Conservation (phyloP, 345 rosid species). For the Euphorbia pulcherrima region DNA sequence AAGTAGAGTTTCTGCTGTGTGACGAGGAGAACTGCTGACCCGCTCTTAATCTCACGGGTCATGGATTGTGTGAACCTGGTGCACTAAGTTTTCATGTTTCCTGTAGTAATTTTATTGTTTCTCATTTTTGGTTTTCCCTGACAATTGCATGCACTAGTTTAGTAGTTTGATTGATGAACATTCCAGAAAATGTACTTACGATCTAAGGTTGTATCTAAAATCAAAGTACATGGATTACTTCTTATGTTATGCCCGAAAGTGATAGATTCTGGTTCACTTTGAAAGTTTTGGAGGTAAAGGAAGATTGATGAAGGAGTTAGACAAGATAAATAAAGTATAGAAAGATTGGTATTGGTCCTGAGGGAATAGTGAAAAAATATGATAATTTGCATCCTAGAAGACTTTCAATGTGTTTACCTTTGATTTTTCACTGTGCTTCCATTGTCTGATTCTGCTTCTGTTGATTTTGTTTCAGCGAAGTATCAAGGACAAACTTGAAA, state of each 20-base stretch:
- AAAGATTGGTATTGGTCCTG: neutral
- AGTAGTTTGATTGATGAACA: neutral
- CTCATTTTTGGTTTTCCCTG: neutral
- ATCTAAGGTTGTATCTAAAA: neutral
- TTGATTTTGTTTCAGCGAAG: constrained; percentile 56
- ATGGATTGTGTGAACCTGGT: neutral
- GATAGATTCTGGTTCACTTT: neutral
- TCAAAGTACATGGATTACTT: neutral
- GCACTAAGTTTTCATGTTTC: neutral
- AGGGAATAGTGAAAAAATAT: neutral
- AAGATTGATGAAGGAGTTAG: neutral
- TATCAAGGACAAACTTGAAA: constrained; percentile 73
- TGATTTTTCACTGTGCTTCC: neutral
- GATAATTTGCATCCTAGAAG: neutral
- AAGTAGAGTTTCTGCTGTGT: neutral
- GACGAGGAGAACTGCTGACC: neutral
- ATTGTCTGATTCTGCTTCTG: constrained; percentile 5
- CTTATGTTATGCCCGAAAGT: neutral
- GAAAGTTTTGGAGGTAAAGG: neutral
- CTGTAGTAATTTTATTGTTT: neutral
- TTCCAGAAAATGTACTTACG: neutral
- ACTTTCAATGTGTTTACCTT: neutral
- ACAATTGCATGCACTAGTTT: neutral
- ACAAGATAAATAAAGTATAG: neutral
- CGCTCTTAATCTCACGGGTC: neutral